Evolutionary conservation across 116 monocot species (phyloP).

Genomic region (Papilionanthe hybrid): DNA sequence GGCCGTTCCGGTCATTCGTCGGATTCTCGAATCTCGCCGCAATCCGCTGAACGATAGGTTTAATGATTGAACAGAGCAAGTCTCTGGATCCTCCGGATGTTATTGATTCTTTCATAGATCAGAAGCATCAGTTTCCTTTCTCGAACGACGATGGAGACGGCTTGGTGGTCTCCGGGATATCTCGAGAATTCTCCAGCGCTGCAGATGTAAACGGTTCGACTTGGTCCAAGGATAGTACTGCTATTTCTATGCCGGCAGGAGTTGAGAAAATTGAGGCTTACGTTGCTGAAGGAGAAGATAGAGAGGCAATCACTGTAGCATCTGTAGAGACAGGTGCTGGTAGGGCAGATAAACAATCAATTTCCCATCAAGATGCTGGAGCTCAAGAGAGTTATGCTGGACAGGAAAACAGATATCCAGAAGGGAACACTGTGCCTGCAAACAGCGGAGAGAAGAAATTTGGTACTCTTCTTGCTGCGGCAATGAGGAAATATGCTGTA

Average conservation of each 20-base stretch:
- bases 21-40: too few relatives aligned
- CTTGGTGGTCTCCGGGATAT: neutral
- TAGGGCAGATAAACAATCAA: neutral
- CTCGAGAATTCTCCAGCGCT: neutral
- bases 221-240: too few relatives aligned
- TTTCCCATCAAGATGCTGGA: neutral
- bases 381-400: neutral
- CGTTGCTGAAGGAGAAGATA: too few relatives aligned
- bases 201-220: neutral
- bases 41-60: too few relatives aligned
- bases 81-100: too few relatives aligned
- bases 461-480: constrained; percentile 20
- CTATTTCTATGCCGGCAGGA: too few relatives aligned
- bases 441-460: constrained; percentile 15
- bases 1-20: too few relatives aligned
- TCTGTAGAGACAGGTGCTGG: too few relatives aligned
- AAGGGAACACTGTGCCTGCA: neutral
- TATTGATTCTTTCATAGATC: too few relatives aligned
- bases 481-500: constrained; percentile 31
- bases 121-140: neutral
- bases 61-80: too few relatives aligned
- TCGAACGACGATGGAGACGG: neutral
- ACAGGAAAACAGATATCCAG: neutral
- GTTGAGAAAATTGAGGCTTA: too few relatives aligned
- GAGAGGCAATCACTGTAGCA: too few relatives aligned